Evolutionary conservation across 768 basidiomycete genomes (phyloP), one percentile per base, ranked within the genome.

Genomic region (Pluteus cervinus): DNA sequence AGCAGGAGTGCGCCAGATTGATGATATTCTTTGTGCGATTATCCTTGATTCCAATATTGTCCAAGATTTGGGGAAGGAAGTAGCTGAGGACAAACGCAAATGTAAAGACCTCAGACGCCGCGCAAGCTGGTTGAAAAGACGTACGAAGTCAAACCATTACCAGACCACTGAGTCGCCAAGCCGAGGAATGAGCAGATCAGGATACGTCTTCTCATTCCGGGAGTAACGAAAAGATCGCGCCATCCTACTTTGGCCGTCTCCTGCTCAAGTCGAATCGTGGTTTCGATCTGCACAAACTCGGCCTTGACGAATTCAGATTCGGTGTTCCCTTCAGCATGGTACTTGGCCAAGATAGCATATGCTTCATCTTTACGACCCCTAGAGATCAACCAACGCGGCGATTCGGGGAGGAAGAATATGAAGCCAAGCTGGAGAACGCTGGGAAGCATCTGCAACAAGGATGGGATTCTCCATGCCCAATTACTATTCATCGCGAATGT

Each of bases 381-480:
- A 3, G 75, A 70, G 21, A 81, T 61, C 4, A 81, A 65, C 78
- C 78, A 81, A 25, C 76, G 69, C 11, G 80, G 80, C 8, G 76
- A 79, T 48, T 83, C 80, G 2, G 78, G 78, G 11, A 81, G 58
- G 49, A 76, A 73, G 50, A 57, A 69, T 36, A 81, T 63, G 53
- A 82, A 76, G 18, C 44, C 41, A 29, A 81, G 49, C 43, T 81
- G 79, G 15, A 80, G 54, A 8, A 64, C 22, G 41, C 69, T 71
- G 2, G 80, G 80, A 1, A 67, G 50, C 23, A 72, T 45, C 52
- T 82, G 81, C 4, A 81, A 64, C 29, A 75, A 48, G n/a, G 78
- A 73, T 1, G 79, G 80, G 15, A 81, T 78, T n/a, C 80, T 67
- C 81, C 81, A 82, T 8, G 73, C 76, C 78, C 77, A 79, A 46